Evolutionary conservation across 163 green algal species (phyloP).

Genomic region (Prototheca cutis): DNA sequence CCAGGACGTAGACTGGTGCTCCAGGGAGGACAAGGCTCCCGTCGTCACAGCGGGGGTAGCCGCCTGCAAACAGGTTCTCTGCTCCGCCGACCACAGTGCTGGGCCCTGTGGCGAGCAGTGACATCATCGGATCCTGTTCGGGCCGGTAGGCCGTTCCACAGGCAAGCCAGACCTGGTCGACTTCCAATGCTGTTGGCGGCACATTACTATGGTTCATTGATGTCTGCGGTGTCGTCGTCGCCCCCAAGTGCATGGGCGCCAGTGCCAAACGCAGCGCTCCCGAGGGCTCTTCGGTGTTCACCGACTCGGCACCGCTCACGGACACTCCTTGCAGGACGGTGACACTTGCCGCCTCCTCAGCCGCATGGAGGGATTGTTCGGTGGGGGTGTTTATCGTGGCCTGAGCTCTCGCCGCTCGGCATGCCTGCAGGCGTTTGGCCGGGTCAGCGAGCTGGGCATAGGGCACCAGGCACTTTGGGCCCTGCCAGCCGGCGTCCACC

Average conservation of each 20-base stretch:
- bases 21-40: constrained; percentile 14
- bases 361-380: constrained; percentile 7
- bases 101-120: no score
- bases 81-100: no score
- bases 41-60: constrained; percentile 14
- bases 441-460: constrained; percentile 5
- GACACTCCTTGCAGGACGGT: constrained; percentile 15
- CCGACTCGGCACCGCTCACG: constrained; percentile 4
- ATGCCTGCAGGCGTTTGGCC: constrained; percentile 6
- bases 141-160: constrained; percentile 17
- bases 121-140: neutral
- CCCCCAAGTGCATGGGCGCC: no score
- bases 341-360: neutral
- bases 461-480: constrained; percentile 13
- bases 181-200: no score
- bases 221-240: no score
- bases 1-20: constrained; percentile 14
- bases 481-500: constrained; percentile 25
- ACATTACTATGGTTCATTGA: no score
- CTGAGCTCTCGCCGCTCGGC: constrained; percentile 3
- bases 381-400: constrained; percentile 9
- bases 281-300: neutral
- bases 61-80: constrained; percentile 1
- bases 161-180: constrained; percentile 20
- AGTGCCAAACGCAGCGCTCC: neutral